Base-by-base conservation (phyloP, 768 basidiomycete species). In the Auriscalpium vulgare region DNA sequence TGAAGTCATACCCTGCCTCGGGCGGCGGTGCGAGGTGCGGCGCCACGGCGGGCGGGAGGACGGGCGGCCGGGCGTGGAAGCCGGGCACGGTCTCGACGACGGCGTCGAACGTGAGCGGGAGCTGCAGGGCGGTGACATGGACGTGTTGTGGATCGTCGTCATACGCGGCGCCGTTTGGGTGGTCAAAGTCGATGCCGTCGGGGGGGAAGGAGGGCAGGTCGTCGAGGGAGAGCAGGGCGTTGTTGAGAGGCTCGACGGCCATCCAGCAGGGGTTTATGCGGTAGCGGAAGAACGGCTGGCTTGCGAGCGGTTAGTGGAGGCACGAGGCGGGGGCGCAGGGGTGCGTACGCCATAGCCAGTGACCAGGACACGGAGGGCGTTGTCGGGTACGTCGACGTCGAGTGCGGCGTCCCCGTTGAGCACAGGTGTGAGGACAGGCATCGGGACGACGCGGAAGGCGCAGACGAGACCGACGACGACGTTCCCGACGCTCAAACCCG, bases 221-320 rank as follows among this genome's bases (percentile, higher is more conserved):
- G 37, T 58, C 58, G 9, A 59, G 23, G 8, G 58, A 38, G 6
- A 87, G 66, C 55, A 80, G 61, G 29, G 72, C 69, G 62, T 87
- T 81, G 63, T 87, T 83, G 23, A 88, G 72, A 8, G 83, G 75
- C 58, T 78, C 71, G 10, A 84, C 83, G 21, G 86, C 85, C 6
- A 83, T 72, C 87, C 87, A 88, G 21, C 86, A 87, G 6, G 87
- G 85, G 64, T 88, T 88, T 61, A 65, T 61, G 14, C 53, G 48
- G 47, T 64, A 48, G 38, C 59, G 59, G 38, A 50, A 46, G 43
- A 61, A 66, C 37, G 63, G 61, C 69, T 63, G 51, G 66, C 58
- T 61, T 63, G 56, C 51, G 47, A 47, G 21, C 34, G 37, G 55
- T 65, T 48, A 65, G 62, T 17, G 29, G 21, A 23, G 45, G 47